A percentile compares a stretch with the other conserved stretches of the same genome.
Conservation (phyloP, 2,329 filamentous ascomycete species). For the Aspergillus chevalieri region DNA sequence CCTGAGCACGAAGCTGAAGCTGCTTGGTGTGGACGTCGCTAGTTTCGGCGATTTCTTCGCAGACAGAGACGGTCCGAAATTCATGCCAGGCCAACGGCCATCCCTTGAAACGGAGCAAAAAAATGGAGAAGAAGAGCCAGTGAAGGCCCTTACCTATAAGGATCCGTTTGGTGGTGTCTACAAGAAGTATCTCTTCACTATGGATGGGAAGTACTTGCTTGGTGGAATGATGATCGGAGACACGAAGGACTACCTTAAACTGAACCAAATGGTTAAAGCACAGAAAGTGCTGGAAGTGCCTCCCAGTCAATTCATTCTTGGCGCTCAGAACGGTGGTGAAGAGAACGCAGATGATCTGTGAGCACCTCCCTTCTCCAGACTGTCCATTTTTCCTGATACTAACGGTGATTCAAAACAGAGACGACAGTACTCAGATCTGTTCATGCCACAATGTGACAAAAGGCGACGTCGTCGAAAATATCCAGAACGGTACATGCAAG, state of each 20-base stretch:
- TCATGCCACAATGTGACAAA: constrained; percentile 92
- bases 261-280: constrained; percentile 79
- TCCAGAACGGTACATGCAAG: constrained; percentile 76
- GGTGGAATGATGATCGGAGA: constrained; percentile 99
- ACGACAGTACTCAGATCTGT: constrained; percentile 82
- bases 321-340: constrained; percentile 66
- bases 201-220: constrained; percentile 81
- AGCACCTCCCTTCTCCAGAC: constrained; percentile 15
- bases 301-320: constrained; percentile 77
- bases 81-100: constrained; percentile 56
- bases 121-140: constrained; percentile 46
- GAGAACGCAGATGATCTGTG: constrained; percentile 68
- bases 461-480: constrained; percentile 63
- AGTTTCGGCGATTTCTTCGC: constrained; percentile 94
- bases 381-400: neutral
- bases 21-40: constrained; percentile 83
- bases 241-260: constrained; percentile 80
- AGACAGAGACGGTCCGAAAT: constrained; percentile 72
- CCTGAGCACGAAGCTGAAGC: constrained; percentile 84
- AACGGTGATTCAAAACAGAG: constrained; percentile 25
- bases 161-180: constrained; percentile 85
- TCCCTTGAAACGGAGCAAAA: constrained; percentile 34
- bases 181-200: constrained; percentile 88
- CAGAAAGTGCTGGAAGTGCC: constrained; percentile 72
- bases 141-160: constrained; percentile 81